Conservation (phyloP, 1,139 yeast species). For the Diutina siamensis region DNA sequence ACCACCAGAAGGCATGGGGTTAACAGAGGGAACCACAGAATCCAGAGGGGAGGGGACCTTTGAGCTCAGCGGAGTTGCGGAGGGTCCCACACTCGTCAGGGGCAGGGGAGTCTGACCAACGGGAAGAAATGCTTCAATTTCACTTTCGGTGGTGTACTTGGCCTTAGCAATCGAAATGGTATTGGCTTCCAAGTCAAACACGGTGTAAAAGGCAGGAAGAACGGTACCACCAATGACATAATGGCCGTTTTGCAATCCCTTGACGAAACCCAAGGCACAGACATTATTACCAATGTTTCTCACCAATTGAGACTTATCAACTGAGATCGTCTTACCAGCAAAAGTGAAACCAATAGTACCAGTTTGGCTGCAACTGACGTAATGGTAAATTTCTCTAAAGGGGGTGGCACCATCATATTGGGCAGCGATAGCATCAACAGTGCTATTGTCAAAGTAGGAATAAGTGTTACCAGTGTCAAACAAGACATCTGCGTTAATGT, state of each 20-base stretch:
- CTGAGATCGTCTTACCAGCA: neutral
- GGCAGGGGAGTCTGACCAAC: neutral
- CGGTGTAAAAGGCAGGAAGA: conserved; percentile 19
- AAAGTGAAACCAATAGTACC: neutral
- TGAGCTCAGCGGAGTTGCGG: too few relatives aligned
- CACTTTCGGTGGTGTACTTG: conserved; percentile 7
- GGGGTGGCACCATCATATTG: neutral
- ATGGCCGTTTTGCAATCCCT: neutral
- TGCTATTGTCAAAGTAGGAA: neutral
- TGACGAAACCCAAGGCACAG: neutral
- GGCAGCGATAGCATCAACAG: neutral
- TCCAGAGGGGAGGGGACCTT: neutral
- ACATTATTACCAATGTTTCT: neutral
- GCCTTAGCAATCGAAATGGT: conserved; percentile 19
- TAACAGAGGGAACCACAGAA: neutral
- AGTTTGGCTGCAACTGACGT: neutral
- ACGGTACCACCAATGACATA: conserved; percentile 18
- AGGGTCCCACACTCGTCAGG: too few relatives aligned
- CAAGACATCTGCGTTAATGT: neutral
- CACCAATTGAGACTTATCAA: neutral
- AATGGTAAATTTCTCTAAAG: neutral
- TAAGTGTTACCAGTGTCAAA: conserved; percentile 1
- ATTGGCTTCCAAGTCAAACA: conserved; percentile 19
- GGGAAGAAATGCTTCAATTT: neutral
- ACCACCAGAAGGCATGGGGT: neutral